Evolutionary conservation across 164 flowering plant genomes (phyloP), one percentile per base, ranked within the genome.

Genomic region (Tetrastigma voinierianum): DNA sequence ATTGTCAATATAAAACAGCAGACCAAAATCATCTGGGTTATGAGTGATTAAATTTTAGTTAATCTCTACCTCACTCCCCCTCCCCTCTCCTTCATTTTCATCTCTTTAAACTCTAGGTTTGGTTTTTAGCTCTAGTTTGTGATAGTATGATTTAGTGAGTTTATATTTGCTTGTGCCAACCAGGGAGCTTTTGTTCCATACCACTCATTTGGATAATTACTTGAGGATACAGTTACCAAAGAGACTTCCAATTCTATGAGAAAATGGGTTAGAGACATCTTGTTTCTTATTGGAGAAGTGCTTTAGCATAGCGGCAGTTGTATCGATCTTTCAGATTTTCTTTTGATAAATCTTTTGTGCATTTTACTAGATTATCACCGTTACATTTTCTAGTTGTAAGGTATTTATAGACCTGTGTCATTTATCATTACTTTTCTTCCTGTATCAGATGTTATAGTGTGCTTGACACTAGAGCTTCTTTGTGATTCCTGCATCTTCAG

Each of bases 111-210:
- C 40, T 32, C 40, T 32, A 32, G 3, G 40, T 4, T 32, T 32
- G 18, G 25, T 47, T 25, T 47, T 61, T 46, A 9, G 19, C 13
- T 46, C 18, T 17, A 46, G 56, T 40, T 14, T 40, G 17, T 57
- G 9, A 32, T 15, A 24, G 72, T 74, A 67, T 77, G 78, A 61
- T 75, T n/a, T 79, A 77, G 77, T 83, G 80, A 84, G 78, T 85
- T 84, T 79, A 84, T 81, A 81, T 87, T 77, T 84, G 56, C 93
- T 96, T 72, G 84, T 90, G 97, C 98, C n/a, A n/a, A n/a, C n/a
- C n/a, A n/a, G 88, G 93, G 99, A 96, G 76, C 99, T 96, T 96
- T 77, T 82, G 82, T 87, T 90, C 90, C 55, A 60, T 96, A 68
- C 98, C 97, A 16, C 78, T 96, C 51, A 78, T 96, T 78, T 96